Base-by-base conservation (phyloP, 371 early-diverging fungal genomes). In the Globomyces sp. region DNA sequence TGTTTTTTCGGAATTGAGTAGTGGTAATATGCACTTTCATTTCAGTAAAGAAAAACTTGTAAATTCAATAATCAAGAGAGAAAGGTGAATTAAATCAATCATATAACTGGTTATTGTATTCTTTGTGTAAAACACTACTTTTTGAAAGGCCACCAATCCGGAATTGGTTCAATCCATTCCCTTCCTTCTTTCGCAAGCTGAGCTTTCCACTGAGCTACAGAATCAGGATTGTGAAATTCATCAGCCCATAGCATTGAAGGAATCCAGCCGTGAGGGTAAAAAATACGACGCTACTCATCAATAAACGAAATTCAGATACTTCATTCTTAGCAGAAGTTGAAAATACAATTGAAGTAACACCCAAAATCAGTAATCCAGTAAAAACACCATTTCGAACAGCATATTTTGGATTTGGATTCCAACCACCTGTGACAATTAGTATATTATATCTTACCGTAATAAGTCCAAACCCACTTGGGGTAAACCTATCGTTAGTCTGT, bases 321-420 rank as follows among this genome's bases (percentile, higher is more conserved):
- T 92, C 94, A 68, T 85, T 83, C 52, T 90, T 86, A 51, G 94
- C 92, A 63, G 92, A 92, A 63, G 84, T 78, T 67, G 83, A 87
- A 86, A 90, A 94, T 64, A 86, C 79, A 70, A 83, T 81, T 45
- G 81, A 88, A 49, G 87, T 76, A 34, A 87, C 74, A 8, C 82
- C 85, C 6, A 84, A 67, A 67, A 90, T 82, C 46, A 87, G 91
- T 11, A 83, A 67, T 8, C 84, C 87, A 42, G 87, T 87, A 63
- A 93, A 81, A 50, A 83, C 72, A 2, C 91, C 87, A 86, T 94
- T 94, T 65, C 88, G 71, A 74, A 88, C 87, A 86, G 87, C 88
- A 74, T 83, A 80, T 72, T 88, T 88, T 51, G 95, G 93, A 73
- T 86, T 84, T 4, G 90, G 80, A 91, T 92, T 92, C 93, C 93